Percentiles rank a stretch among this genome's conserved stretches.
These are phyloP conservation scores for Xylaria castorea DNA, from an alignment of 495 filamentous ascomycete species.

Conservation along the genomic window DNA sequence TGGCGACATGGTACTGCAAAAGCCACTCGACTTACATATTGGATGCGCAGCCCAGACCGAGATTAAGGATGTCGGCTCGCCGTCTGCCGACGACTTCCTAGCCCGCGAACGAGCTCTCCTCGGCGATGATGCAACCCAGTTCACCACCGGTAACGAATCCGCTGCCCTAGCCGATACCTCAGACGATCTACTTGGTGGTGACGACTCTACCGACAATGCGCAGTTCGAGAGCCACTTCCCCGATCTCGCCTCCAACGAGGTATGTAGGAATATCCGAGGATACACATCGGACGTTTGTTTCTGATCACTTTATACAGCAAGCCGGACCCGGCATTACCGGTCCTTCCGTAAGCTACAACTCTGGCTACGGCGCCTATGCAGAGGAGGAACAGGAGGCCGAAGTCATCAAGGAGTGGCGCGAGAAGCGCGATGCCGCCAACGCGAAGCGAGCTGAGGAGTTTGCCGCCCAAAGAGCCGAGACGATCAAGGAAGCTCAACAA, in stretches of 20 bases:
- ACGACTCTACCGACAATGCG: slow-evolving; percentile 59
- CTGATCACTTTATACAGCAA: slow-evolving; percentile 55
- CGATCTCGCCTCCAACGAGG: slow-evolving; percentile 81
- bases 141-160: slow-evolving; percentile 79
- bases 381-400: slow-evolving; percentile 83
- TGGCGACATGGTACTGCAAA: background rate
- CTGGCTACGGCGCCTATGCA: slow-evolving; percentile 61
- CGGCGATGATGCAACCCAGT: slow-evolving; percentile 91
- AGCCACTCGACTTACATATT: slow-evolving; percentile 9
- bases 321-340: slow-evolving; percentile 90
- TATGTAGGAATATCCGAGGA: slow-evolving; percentile 48
- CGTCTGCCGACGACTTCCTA: slow-evolving; percentile 78
- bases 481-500: slow-evolving; percentile 80
- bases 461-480: slow-evolving; percentile 76
- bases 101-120: slow-evolving; percentile 85
- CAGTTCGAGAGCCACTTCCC: slow-evolving; percentile 91
- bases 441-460: slow-evolving; percentile 80
- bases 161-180: slow-evolving; percentile 62
- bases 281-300: background rate
- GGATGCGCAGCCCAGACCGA: slow-evolving; percentile 51
- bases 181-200: slow-evolving; percentile 78
- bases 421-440: slow-evolving; percentile 78
- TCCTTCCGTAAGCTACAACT: slow-evolving; percentile 71
- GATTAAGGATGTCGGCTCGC: slow-evolving; percentile 49
- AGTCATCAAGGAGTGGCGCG: slow-evolving; percentile 89